Evolutionary conservation across 2,329 filamentous ascomycete genomes (phyloP), one percentile per base, ranked within the genome.

Genomic region (Sporothrix inflata): DNA sequence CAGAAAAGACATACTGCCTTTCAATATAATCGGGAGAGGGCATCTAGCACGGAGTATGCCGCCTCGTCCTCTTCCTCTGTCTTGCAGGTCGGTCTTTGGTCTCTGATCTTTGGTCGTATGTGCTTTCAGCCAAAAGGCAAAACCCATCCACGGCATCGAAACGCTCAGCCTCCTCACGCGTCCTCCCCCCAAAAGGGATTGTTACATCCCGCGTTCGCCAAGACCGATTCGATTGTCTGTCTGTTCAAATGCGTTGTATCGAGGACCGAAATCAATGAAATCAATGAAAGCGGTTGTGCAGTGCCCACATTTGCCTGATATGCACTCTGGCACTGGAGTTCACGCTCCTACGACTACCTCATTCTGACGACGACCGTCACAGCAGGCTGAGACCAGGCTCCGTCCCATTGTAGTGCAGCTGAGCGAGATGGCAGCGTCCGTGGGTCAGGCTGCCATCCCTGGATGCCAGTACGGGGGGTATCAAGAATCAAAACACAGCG

Each of bases 131-230:
- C 60, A 65, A 65, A 45, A 65, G 21, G 60, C 38, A 27, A 65
- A 65, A 45, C 60, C 38, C 38, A 27, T 45, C 21, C n/a, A 65
- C 60, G 60, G 60, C 38, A 27, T n/a, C 60, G 21, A 65, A 45
- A 45, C 60, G 34, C 71, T 72, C 65, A 72, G 71, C 71, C 67
- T 70, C 60, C 24, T 63, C 61, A 24, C 38, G 60, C 66, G 67
- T 65, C 69, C 45, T 27, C 12, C n/a, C n/a, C 34, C 34, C 4
- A 42, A 66, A 42, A 53, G 63, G 72, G 69, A 70, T 73, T 72
- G 72, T 73, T 73, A 73, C 72, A 73, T 72, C 71, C 73, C 72
- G 72, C 72, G 72, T 47, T 70, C 42, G 69, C 73, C 72, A 73
- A 68, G 72, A 47, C 57, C 49, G 60, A 65, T 19, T 47, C 69